phyloP scores from a whole-genome alignment of 2,329 filamentous ascomycete genomes.

The Pseudogymnoascus sp. region DNA sequence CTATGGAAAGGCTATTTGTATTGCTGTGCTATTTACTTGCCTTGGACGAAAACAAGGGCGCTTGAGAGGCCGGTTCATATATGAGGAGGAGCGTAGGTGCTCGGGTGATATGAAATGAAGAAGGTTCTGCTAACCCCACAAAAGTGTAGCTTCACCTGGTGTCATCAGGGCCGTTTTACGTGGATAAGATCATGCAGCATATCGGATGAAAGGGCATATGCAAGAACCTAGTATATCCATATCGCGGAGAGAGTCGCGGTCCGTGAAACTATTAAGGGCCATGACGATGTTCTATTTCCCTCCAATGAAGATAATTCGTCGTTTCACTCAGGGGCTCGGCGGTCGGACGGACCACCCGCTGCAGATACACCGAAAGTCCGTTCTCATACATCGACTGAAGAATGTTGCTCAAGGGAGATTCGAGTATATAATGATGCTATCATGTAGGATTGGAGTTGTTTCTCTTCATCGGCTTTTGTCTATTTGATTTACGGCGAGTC shows the following conservation, averaged over 20 bases:
- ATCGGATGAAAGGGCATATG: not conserved
- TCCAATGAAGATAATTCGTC: not conserved
- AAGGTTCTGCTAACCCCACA: not conserved
- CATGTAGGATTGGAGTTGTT: not conserved
- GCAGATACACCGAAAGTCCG: not conserved
- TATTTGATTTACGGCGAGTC: not conserved
- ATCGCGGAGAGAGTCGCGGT: not conserved
- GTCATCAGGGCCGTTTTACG: not conserved
- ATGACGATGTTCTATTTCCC: not conserved
- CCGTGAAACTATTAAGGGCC: not conserved
- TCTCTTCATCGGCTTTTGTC: not conserved
- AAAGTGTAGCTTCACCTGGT: not conserved
- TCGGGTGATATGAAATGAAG: not conserved
- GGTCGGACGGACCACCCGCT: not conserved
- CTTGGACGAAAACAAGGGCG: too few relatives aligned
- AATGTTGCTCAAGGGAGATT: not conserved
- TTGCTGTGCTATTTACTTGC: too few relatives aligned
- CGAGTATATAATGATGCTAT: not conserved
- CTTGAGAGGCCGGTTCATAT: too few relatives aligned
- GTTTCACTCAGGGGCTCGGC: not conserved
- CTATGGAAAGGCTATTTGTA: too few relatives aligned
- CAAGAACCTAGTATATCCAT: not conserved
- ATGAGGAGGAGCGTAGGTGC: not conserved
- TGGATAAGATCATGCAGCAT: not conserved
- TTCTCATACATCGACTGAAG: not conserved